Base-by-base conservation (phyloP, 192 early-diverging fungal genomes). In the Phlyctochytrium arcticum region DNA sequence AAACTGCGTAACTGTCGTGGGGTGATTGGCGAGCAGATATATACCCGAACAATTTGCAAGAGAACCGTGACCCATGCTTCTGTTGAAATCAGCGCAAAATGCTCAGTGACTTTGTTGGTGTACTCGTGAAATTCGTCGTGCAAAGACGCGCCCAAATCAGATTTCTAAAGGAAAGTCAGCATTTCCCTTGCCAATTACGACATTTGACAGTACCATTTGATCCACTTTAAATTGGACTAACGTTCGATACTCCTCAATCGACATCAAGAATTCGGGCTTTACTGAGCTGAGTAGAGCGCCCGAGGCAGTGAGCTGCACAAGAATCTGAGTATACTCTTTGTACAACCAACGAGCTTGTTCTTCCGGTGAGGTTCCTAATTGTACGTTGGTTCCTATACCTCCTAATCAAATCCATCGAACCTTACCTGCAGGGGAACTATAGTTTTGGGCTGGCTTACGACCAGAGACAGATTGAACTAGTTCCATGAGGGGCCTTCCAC, bases 31-130 rank as follows among this genome's bases (percentile, higher is more conserved):
- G 47, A 58, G 9, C 65, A 27, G 6, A 57, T 60, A 62, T 63
- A 83, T 15, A 83, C 65, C 49, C 68, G 65, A 8, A 79, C 57
- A 27, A 78, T 75, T 60, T 83, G 81, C 48, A 71, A 48, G 7
- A 83, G 34, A 9, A 83, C 47, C 32, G 61, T 68, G 29, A 65
- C 54, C 81, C 81, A 83, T 1, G 75, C 65, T 59, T 83, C 81
- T 51, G 78, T 83, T 36, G 73, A 68, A 35, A 80, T 62, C 6
- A 74, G 31, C 6, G 9, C 29, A 70, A 75, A 78, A 44, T 72
- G 12, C 2, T 19, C 12, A 29, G 75, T 73, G 1, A 74, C 23
- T 19, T 60, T 58, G 23, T 33, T 47, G 10, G 51, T 44, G 49
- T 74, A 67, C 30, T 72, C 69, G 7, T 69, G 32, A 5, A 57